These are phyloP conservation scores for Annulohypoxylon maeteangense DNA, from an alignment of 495 filamentous ascomycete genomes.

Conservation along the genomic window DNA sequence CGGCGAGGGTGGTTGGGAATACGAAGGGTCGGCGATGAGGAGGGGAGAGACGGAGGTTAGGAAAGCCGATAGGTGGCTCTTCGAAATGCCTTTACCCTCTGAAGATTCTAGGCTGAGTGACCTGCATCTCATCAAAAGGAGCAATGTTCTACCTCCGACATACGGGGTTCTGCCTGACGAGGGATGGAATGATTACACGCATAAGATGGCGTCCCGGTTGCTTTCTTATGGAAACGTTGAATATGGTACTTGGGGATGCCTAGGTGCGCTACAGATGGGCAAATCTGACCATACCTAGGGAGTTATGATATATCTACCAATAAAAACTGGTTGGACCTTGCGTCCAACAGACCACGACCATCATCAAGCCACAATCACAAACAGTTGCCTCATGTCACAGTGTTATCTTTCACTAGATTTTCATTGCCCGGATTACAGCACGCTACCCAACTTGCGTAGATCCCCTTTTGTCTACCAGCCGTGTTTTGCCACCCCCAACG, in stretches of 20 bases:
- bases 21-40: constrained; percentile 37
- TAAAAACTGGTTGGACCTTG: not conserved
- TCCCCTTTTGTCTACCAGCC: constrained; percentile 7
- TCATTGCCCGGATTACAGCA: not conserved
- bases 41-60: not conserved
- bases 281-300: not conserved
- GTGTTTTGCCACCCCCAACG: not conserved
- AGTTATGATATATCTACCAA: not conserved
- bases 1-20: constrained; percentile 67
- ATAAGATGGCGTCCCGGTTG: constrained; percentile 20
- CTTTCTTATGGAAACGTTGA: not conserved
- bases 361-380: not conserved
- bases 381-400: not conserved
- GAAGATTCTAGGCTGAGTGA: too few species aligned
- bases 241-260: not conserved
- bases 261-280: too few species aligned
- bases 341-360: not conserved
- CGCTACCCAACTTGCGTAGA: not conserved
- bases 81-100: not conserved
- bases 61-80: not conserved
- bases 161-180: not conserved
- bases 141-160: too few species aligned
- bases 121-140: too few species aligned
- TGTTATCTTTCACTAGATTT: not conserved
- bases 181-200: not conserved